These are phyloP conservation scores for Truncatella angustata DNA, from an alignment of 2,329 filamentous ascomycete genomes.

Conservation along the genomic window DNA sequence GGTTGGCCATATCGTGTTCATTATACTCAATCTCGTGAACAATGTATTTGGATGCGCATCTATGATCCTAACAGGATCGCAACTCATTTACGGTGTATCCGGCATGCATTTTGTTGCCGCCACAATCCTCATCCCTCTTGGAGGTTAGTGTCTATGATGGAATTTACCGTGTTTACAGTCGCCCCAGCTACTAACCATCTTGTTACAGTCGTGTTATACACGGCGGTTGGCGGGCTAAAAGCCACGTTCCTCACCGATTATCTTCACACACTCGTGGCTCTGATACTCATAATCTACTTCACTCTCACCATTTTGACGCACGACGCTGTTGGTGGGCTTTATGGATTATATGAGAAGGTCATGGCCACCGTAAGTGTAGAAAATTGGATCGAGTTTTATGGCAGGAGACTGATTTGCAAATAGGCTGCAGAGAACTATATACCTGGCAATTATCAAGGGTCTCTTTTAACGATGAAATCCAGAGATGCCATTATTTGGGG, in stretches of 20 bases:
- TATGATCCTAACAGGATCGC: constrained; percentile 44
- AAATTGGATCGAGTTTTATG: too few species aligned
- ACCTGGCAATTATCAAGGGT: constrained; percentile 43
- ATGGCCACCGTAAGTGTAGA: constrained; percentile 36
- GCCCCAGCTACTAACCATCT: neutral
- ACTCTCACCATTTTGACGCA: constrained; percentile 42
- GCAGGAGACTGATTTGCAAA: neutral
- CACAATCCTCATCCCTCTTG: constrained; percentile 42
- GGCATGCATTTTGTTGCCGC: constrained; percentile 47
- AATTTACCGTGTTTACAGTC: neutral
- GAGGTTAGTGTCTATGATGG: constrained; percentile 21
- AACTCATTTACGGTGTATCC: constrained; percentile 44
- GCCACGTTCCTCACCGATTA: constrained; percentile 49
- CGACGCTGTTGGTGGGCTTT: constrained; percentile 38
- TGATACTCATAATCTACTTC: constrained; percentile 48
- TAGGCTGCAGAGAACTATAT: constrained; percentile 34
- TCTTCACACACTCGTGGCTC: constrained; percentile 43
- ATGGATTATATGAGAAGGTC: constrained; percentile 45
- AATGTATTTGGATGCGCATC: constrained; percentile 41
- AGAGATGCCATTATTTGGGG: constrained; percentile 41
- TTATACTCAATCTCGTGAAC: constrained; percentile 38
- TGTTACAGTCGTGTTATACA: constrained; percentile 41
- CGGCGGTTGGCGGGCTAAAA: constrained; percentile 45
- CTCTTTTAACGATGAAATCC: constrained; percentile 47
- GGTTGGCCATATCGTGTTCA: constrained; percentile 37